Conservation (phyloP, 768 basidiomycete genomes). For the Rhodocollybia butyracea region DNA sequence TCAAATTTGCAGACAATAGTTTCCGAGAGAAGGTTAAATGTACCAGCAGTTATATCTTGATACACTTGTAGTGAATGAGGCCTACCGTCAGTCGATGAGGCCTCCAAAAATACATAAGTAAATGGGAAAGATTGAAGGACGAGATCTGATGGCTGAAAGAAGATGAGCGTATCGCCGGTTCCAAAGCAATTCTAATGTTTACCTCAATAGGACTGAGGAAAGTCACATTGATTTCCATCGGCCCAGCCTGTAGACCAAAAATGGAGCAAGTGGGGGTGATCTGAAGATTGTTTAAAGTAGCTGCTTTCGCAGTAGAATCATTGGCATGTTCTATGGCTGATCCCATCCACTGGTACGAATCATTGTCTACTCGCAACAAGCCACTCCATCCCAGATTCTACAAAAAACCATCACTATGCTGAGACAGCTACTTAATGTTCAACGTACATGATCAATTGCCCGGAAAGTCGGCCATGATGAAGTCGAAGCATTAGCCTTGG, state of each 20-base stretch:
- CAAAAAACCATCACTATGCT: too few relatives aligned
- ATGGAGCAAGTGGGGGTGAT: constrained; percentile 21
- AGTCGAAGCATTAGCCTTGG: background rate
- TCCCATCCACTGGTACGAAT: constrained; percentile 11
- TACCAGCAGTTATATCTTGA: constrained; percentile 25
- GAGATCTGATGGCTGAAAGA: constrained; percentile 13
- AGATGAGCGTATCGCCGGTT: background rate
- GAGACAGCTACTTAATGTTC: background rate
- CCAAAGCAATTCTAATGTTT: background rate
- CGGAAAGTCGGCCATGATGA: constrained; percentile 15
- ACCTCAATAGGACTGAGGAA: constrained; percentile 41
- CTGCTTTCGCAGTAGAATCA: background rate
- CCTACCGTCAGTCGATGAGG: constrained; percentile 19
- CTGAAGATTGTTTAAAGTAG: constrained; percentile 2
- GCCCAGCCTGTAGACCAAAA: constrained; percentile 48
- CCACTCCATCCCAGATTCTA: constrained; percentile 9
- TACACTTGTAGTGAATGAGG: constrained; percentile 26
- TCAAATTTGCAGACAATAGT: background rate
- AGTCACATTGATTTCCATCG: constrained; percentile 44
- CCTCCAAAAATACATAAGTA: constrained; percentile 23
- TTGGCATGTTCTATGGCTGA: background rate
- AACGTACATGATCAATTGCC: constrained; percentile 11
- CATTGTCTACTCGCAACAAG: constrained; percentile 12
- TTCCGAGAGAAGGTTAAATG: background rate
- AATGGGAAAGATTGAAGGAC: constrained; percentile 29